Conservation (phyloP, 2,329 filamentous ascomycete genomes). For the Metarhizium guizhouense region DNA sequence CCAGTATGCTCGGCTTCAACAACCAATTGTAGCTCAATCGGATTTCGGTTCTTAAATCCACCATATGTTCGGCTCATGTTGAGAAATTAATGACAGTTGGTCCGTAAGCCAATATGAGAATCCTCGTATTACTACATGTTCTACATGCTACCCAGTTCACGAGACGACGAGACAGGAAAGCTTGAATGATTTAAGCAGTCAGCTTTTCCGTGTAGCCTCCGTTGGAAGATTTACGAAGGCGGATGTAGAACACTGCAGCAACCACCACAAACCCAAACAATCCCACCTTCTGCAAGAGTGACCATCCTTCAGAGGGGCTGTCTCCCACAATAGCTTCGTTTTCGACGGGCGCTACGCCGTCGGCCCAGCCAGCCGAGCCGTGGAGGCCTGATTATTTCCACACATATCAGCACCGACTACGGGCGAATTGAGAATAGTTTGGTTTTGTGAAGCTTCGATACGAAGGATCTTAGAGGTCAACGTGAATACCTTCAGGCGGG, state of each 20-base stretch:
- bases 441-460: conserved; percentile 8
- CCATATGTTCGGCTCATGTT: too few species aligned
- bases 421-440: conserved; percentile 10
- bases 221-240: conserved; percentile 23
- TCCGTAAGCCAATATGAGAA: background rate
- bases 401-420: conserved; percentile 26
- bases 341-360: conserved; percentile 8
- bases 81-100: background rate
- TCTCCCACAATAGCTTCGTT: conserved; percentile 2
- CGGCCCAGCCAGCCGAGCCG: conserved; percentile 15
- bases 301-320: conserved; percentile 14
- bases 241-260: conserved; percentile 36
- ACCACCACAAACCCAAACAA: conserved; percentile 40
- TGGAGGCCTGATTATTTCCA: conserved; percentile 18
- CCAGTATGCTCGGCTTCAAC: background rate
- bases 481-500: conserved; percentile 85
- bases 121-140: conserved; percentile 5
- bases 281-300: conserved; percentile 39
- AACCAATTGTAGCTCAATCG: background rate
- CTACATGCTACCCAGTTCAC: background rate
- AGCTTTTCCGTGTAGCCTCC: conserved; percentile 31
- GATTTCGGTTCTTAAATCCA: too few species aligned
- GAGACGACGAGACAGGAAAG: background rate
- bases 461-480: conserved; percentile 59
- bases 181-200: conserved; percentile 23